A percentile compares a stretch with the other conserved stretches of the same genome.
Evolutionary conservation across 345 rosid species (phyloP).

Genomic region (Pistacia vera): DNA sequence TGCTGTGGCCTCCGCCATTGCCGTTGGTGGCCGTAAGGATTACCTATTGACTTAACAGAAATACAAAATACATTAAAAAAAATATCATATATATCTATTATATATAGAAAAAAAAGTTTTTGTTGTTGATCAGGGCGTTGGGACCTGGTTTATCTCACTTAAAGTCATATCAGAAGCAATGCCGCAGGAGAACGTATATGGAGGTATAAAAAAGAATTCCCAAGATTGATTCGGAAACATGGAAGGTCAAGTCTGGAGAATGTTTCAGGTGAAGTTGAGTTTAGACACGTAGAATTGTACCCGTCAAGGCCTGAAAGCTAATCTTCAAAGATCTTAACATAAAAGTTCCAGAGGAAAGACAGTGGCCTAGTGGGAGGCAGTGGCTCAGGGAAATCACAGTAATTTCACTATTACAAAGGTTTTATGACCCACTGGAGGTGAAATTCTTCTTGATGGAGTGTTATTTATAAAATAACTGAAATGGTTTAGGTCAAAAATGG

Average conservation of each 20-base stretch:
- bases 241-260: constrained; percentile 48
- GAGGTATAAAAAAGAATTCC: constrained; percentile 72
- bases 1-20: constrained; percentile 51
- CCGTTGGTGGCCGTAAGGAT: constrained; percentile 71
- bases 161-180: constrained; percentile 68
- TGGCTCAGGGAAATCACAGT: constrained; percentile 86
- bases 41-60: constrained; percentile 4
- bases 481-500: constrained; percentile 84
- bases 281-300: constrained; percentile 61
- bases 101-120: not conserved
- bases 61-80: no score
- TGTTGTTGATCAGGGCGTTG: constrained; percentile 41
- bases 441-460: constrained; percentile 62
- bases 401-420: constrained; percentile 78
- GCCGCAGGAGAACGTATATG: constrained; percentile 60
- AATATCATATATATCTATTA: no score
- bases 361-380: constrained; percentile 87
- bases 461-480: constrained; percentile 64
- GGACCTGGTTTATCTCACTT: constrained; percentile 68
- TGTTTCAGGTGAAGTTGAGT: constrained; percentile 60
- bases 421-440: constrained; percentile 74
- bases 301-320: constrained; percentile 68
- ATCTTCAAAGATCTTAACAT: constrained; percentile 62
- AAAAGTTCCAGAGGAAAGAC: constrained; percentile 60
- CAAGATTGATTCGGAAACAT: constrained; percentile 56